Base-by-base conservation (phyloP, 2,329 filamentous ascomycete species). In the Lasiodiplodia sp. region DNA sequence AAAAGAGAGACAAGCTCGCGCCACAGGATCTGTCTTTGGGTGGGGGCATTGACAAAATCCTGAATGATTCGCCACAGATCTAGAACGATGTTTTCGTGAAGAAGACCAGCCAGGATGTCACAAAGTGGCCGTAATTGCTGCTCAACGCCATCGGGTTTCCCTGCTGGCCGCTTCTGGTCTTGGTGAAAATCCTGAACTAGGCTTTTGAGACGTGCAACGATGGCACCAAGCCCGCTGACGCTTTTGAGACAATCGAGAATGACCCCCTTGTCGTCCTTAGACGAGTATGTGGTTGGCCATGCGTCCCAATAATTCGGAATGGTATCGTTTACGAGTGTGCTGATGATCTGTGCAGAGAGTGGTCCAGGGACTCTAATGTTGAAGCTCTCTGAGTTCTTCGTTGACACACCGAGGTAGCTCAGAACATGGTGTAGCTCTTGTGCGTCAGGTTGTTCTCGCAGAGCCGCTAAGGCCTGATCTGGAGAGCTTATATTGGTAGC, bases 291-390 rank as follows among this genome's bases (percentile, higher is more conserved):
- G 7, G 44, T 10, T 16, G 25, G 80, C 18, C 95, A 75, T 10
- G 88, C 74, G 3, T 84, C 76, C 95, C 96, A 98, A 79, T 95
- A 97, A 75, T 94, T 92, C 1, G 92, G 92, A 8, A 93, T 83
- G 31, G 92, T 94, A 38, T 90, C 87, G 18, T 87, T 90, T 69
- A 96, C 88, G 44, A 99, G 81, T 3, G 88, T 82, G 75, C 94
- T 90, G 65, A 95, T 84, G 38, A 97, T 87, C 73, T 94, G 92
- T 23, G 93, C 89, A 68, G 89, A 87, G 70, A 88, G 82, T 1
- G 94, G 90, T 38, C 87, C 87, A 3, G 93, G 90, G 2, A 83
- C 78, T 55, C 84, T 83, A 62, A 95, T 85, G 72, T 87, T 86
- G 75, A 91, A 88, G 25, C 71, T 69, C 55, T 76, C 60, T 16